These are phyloP conservation scores for Eremothecium coryli DNA, from an alignment of 1,139 yeast species.

Conservation along the genomic window DNA sequence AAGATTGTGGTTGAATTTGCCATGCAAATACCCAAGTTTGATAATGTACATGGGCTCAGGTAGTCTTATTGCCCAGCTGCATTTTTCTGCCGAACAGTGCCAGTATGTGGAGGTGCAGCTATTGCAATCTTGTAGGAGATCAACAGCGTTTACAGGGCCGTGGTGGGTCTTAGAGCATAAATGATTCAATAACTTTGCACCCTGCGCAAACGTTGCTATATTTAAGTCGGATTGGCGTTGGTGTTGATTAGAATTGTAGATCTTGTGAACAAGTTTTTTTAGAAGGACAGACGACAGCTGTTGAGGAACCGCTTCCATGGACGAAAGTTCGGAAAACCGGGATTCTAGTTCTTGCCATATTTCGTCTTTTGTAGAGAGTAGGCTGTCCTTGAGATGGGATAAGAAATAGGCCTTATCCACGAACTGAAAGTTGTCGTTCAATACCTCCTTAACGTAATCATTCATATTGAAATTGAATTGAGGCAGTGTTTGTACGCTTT, in stretches of 20 bases:
- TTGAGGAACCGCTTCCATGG: conserved; percentile 10
- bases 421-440: conserved; percentile 26
- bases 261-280: conserved; percentile 23
- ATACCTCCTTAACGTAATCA: conserved; percentile 24
- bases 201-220: conserved; percentile 28
- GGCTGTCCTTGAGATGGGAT: conserved; percentile 20
- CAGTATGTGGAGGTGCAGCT: conserved; percentile 28
- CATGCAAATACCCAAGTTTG: conserved; percentile 30
- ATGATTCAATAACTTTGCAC: conserved; percentile 25
- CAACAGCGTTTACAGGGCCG: conserved; percentile 22
- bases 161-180: conserved; percentile 24
- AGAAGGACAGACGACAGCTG: conserved; percentile 23
- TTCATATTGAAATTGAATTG: conserved; percentile 23
- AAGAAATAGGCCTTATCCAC: conserved; percentile 24
- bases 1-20: conserved; percentile 29
- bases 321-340: conserved; percentile 12
- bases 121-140: conserved; percentile 21
- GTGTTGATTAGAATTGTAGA: conserved; percentile 27
- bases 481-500: conserved; percentile 3
- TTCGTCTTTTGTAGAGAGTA: conserved; percentile 22
- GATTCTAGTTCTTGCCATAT: conserved; percentile 21
- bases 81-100: conserved; percentile 25
- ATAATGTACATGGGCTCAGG: conserved; percentile 31
- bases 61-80: conserved; percentile 32
- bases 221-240: conserved; percentile 30